These are phyloP conservation scores for Vitellaria paradoxa DNA, from an alignment of 179 eudicot genomes.

Conservation along the genomic window DNA sequence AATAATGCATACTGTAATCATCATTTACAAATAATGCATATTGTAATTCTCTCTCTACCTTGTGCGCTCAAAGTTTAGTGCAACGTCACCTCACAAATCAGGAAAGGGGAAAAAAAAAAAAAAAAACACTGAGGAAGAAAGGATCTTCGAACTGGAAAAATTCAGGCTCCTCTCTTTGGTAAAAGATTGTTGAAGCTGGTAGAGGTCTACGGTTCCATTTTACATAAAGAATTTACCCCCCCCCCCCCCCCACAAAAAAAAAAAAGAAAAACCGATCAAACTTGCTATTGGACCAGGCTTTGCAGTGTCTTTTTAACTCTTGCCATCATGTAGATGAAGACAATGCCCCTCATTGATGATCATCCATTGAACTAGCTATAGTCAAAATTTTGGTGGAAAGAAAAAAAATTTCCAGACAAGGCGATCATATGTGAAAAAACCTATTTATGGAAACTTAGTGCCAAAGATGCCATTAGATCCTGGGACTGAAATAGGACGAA, in stretches of 20 bases:
- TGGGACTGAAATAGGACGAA: constrained; percentile 42
- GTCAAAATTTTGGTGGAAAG: constrained; percentile 10
- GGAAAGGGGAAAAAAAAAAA: no score
- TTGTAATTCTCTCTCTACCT: not conserved
- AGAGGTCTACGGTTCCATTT: not conserved
- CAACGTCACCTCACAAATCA: no score
- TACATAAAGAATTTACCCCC: constrained; percentile 11
- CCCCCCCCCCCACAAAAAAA: no score
- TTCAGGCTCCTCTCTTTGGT: no score
- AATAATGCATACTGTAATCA: not conserved
- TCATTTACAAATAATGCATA: not conserved
- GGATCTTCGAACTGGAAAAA: no score
- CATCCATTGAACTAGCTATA: not conserved
- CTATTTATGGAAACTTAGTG: constrained; percentile 48
- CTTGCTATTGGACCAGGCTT: constrained; percentile 10
- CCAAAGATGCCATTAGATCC: constrained; percentile 45
- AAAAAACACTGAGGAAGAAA: no score
- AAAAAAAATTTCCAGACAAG: not conserved
- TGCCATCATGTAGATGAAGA: not conserved
- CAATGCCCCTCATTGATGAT: not conserved
- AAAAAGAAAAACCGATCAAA: not conserved
- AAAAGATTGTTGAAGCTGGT: not conserved
- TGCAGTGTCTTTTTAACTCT: not conserved
- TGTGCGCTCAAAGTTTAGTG: no score
- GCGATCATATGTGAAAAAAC: not conserved